Base-by-base conservation (phyloP, 2,329 filamentous ascomycete species). In the Thermochaetoides dissita region DNA sequence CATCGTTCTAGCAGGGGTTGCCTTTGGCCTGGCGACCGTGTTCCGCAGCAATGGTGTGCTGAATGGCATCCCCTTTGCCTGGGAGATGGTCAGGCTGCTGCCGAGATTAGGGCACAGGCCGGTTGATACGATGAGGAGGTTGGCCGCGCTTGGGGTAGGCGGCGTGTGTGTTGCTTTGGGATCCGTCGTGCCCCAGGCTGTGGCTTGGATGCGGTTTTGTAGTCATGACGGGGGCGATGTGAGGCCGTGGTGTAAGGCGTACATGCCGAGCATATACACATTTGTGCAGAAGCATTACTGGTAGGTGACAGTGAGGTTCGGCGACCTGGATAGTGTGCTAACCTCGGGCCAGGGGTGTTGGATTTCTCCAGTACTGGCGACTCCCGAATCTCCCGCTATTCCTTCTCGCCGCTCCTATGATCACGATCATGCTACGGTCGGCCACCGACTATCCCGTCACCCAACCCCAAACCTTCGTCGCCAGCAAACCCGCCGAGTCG, bases 251-350 rank as follows among this genome's bases (percentile, higher is more conserved):
- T 98, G 91, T 59, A 57, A 61, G 12, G 69, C 66, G 11, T 58
- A 63, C n/a, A 49, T 88, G 9, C 91, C 91, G 4, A 94, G 86
- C 58, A 88, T 98, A 46, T 96, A 94, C 62, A 72, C 77, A 0
- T 96, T 83, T 67, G 89, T 96, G 2, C 91, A 98, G 58, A 69
- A 71, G 37, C 69, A 84, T 54, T 96, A 98, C 61, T 98, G 91
- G 88, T 94, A 59, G 76, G 61, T 7, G 29, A 31, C 11, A 32
- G 10, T 38, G 28, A 12, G 29, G 30, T 38, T 28, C 34, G 48
- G 33, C 33, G 41, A 36, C 39, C 42, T n/a, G 10, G 8, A 37
- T 34, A n/a, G 17, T n/a, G 24, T 41, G 38, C 33, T 43, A 35
- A 38, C 32, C 9, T 10, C 5, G 17, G 6, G 28, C 6, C 47